Base-by-base conservation (phyloP, 306 rosid genomes). In the Boehmeria nivea region DNA sequence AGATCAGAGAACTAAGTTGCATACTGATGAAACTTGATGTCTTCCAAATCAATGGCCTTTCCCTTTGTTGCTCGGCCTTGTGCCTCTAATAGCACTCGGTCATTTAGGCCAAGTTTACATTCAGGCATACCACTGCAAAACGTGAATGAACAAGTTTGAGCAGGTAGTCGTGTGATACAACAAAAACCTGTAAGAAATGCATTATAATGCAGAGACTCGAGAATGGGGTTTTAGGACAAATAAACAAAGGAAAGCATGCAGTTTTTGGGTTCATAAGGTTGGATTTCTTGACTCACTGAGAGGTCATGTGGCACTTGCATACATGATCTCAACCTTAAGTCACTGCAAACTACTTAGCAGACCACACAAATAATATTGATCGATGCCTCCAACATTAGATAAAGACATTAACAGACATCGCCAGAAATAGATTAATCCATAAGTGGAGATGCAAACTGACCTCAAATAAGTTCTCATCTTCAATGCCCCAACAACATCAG, bases 21-120 rank as follows among this genome's bases (percentile, higher is more conserved):
- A 55, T 83, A 91, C 99, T 91, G 99, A 78, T 91, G 99, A 83
- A 91, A 91, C 78, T 91, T 91, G 78, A 91, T 91, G 72, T 91
- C 99, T 77, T 91, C 99, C 81, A 91, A 77, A 79, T 91, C 99
- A 73, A 91, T 91, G 20, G 96, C 93, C 75, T 91, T 87, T 63
- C 96, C 99, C 68, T 91, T 91, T 54, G 99, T 75, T 17, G 95
- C 58, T 70, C 99, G 84, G 60, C 99, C 98, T 80, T 88, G 97
- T 48, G 97, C 97, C 74, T 89, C 97, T 76, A 89, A 68, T 52
- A 89, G 61, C 50, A 89, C 84, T 79, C 97, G 76, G 67, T 89
- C 97, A 51, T 89, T 89, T 14, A 89, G 83, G 66, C 97, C 97
- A 69, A 89, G 95, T 81, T 86, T 89, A 78, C 97, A 89, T 72